phyloP scores from a whole-genome alignment of 495 filamentous ascomycete species.

The Penicillium nucicola region DNA sequence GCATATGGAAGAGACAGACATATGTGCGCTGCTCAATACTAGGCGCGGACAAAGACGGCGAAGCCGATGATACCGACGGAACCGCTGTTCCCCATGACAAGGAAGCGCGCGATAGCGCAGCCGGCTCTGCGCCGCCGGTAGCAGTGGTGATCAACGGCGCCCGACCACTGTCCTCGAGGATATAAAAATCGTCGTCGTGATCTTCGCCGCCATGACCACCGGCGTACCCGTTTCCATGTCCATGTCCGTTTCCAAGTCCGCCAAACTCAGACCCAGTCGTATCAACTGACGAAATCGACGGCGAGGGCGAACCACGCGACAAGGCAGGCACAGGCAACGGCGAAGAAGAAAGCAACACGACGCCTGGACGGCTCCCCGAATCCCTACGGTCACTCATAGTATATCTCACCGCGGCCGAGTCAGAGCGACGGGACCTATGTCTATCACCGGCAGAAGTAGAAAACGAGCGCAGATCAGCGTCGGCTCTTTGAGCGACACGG shows the following conservation, averaged over 20 bases:
- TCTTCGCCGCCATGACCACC: no score
- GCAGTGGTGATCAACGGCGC: constrained; percentile 17
- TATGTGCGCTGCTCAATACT: constrained; percentile 21
- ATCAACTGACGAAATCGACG: constrained; percentile 22
- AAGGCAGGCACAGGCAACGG: constrained; percentile 15
- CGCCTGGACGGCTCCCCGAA: constrained; percentile 7
- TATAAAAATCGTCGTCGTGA: constrained; percentile 5
- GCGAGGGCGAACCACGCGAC: constrained; percentile 20
- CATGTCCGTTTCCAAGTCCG: not conserved
- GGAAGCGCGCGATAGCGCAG: constrained; percentile 7
- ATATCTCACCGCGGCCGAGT: no score
- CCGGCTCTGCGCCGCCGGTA: not conserved
- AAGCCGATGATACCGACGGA: constrained; percentile 4
- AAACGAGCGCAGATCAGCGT: not conserved
- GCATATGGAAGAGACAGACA: constrained; percentile 43
- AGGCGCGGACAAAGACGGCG: not conserved
- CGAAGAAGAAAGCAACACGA: constrained; percentile 17
- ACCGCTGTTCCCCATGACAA: constrained; percentile 20
- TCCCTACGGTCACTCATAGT: not conserved
- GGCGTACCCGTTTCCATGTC: not conserved
- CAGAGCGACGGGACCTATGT: not conserved
- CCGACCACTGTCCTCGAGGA: constrained; percentile 23
- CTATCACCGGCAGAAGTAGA: not conserved
- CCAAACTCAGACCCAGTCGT: constrained; percentile 7
- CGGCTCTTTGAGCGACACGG: not conserved